A percentile compares a stretch with the other conserved stretches of the same genome.
phyloP scores from a whole-genome alignment of 306 rosid species.

The Acacia confusa region DNA sequence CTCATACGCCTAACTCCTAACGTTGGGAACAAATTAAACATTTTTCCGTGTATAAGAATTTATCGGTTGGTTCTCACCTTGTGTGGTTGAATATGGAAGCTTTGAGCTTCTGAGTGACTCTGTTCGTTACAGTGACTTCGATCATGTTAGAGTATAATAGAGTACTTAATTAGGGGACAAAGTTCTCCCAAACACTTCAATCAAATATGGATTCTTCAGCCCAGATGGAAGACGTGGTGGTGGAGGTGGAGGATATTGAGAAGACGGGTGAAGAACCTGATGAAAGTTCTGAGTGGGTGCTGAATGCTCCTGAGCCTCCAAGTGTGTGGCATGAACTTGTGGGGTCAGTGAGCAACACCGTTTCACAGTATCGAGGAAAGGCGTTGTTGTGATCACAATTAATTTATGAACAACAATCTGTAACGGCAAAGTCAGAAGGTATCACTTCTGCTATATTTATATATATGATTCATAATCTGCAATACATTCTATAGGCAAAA shows the following conservation, averaged over 20 bases:
- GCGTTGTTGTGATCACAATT: too few relatives aligned
- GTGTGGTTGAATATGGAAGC: not conserved
- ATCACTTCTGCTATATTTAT: too few relatives aligned
- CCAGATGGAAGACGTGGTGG: not conserved
- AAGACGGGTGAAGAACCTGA: slow-evolving; percentile 6
- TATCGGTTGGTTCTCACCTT: not conserved
- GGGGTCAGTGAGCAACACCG: slow-evolving; percentile 12
- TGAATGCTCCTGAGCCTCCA: slow-evolving; percentile 51
- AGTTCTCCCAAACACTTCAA: slow-evolving; percentile 59
- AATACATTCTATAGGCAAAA: too few relatives aligned
- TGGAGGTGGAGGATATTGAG: slow-evolving; percentile 25
- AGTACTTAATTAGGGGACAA: not conserved
- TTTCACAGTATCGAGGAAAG: slow-evolving; percentile 2
- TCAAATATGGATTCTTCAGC: slow-evolving; percentile 38
- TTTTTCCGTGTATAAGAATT: not conserved
- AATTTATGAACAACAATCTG: too few relatives aligned
- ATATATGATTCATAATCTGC: too few relatives aligned
- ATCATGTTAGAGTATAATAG: not conserved
- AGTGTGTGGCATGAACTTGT: slow-evolving; percentile 25
- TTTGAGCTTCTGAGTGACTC: not conserved
- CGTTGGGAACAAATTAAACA: not conserved
- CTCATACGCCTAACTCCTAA: not conserved
- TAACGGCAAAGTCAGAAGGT: too few relatives aligned
- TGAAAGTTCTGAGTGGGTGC: slow-evolving; percentile 45
- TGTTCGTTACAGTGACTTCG: not conserved